These are phyloP conservation scores for Artemisia annua DNA, from an alignment of 129 eudicot species.

Conservation along the genomic window DNA sequence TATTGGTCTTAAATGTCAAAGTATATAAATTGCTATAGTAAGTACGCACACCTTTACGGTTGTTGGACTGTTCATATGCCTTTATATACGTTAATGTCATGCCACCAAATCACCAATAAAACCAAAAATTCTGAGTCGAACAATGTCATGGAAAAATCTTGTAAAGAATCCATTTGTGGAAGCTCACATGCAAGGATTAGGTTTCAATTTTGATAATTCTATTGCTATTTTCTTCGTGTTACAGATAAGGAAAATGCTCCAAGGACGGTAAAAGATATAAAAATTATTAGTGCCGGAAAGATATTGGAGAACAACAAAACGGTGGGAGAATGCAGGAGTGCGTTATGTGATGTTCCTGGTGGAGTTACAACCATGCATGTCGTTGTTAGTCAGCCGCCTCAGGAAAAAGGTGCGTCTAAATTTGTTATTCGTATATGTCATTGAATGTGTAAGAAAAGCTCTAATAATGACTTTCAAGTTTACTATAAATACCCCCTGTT, in stretches of 20 bases:
- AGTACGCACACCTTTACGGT: too few relatives aligned
- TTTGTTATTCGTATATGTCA: neutral
- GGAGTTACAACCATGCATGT: constrained; percentile 92
- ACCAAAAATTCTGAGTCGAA: too few relatives aligned
- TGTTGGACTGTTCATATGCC: too few relatives aligned
- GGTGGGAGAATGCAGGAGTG: constrained; percentile 79
- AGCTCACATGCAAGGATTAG: too few relatives aligned
- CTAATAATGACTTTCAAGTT: too few relatives aligned
- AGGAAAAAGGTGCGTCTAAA: constrained; percentile 52
- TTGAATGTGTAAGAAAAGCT: neutral
- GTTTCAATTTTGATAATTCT: too few relatives aligned
- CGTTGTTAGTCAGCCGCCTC: constrained; percentile 63
- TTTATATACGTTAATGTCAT: too few relatives aligned
- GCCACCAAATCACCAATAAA: too few relatives aligned
- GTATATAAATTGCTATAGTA: neutral
- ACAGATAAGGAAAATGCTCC: constrained; percentile 80
- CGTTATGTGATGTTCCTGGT: constrained; percentile 77
- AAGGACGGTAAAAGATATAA: constrained; percentile 71
- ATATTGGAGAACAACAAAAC: constrained; percentile 81
- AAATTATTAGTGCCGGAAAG: constrained; percentile 77
- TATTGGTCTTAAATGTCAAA: neutral
- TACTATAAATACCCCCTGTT: neutral
- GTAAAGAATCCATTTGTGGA: too few relatives aligned
- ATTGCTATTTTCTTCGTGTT: constrained; percentile 8
- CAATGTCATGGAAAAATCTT: too few relatives aligned